phyloP scores from a whole-genome alignment of 768 basidiomycete genomes.

The Suillus brevipes region DNA sequence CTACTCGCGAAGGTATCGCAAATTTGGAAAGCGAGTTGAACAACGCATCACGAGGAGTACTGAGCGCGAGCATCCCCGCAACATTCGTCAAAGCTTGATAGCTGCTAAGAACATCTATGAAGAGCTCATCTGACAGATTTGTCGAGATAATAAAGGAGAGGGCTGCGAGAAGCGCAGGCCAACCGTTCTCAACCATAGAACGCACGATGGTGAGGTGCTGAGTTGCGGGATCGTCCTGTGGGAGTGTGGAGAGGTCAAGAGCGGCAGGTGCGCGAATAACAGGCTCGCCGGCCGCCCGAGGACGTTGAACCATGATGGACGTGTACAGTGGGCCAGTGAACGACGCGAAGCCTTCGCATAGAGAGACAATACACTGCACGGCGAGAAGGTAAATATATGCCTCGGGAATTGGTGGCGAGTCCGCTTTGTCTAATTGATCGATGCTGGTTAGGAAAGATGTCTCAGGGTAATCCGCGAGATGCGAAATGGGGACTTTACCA shows the following conservation, averaged over 20 bases:
- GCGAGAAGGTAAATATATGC: constrained; percentile 91
- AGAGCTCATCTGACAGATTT: constrained; percentile 89
- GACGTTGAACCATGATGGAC: constrained; percentile 64
- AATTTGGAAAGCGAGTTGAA: constrained; percentile 87
- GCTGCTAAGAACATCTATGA: constrained; percentile 80
- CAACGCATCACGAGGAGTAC: constrained; percentile 91
- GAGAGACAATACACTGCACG: constrained; percentile 80
- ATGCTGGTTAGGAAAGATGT: constrained; percentile 56
- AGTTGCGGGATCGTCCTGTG: constrained; percentile 53
- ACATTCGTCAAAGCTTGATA: constrained; percentile 86
- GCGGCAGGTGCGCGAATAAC: constrained; percentile 71
- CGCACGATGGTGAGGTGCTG: constrained; percentile 63
- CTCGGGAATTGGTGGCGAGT: constrained; percentile 91
- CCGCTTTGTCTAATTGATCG: constrained; percentile 97
- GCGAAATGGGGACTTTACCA: constrained; percentile 54
- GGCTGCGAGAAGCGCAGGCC: constrained; percentile 91
- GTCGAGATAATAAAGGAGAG: constrained; percentile 88
- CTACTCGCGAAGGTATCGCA: constrained; percentile 87
- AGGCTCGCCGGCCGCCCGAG: constrained; percentile 60
- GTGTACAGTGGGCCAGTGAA: constrained; percentile 78
- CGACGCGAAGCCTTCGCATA: constrained; percentile 83
- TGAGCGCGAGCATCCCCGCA: constrained; percentile 83
- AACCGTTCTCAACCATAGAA: constrained; percentile 82
- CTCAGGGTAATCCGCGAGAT: background rate
- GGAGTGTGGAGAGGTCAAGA: constrained; percentile 59